These are phyloP conservation scores for Acanthamoeba polyphaga DNA, from an alignment of 208 protist genomes.

Conservation along the genomic window DNA sequence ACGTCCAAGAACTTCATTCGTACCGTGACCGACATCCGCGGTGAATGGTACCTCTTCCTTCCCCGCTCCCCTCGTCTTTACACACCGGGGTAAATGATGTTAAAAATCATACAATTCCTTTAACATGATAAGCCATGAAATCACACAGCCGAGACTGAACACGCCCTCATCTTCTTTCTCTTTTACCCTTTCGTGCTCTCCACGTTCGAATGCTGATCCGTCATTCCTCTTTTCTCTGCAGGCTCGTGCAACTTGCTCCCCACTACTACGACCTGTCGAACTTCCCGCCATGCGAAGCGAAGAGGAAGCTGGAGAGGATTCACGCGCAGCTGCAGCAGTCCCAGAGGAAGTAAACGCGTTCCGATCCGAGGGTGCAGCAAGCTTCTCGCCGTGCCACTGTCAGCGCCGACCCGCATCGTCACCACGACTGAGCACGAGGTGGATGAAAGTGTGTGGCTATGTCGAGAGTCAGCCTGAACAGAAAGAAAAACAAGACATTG, in stretches of 20 bases:
- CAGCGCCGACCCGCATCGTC: too few relatives aligned
- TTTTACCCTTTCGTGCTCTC: background rate
- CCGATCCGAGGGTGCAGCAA: too few relatives aligned
- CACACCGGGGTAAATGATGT: background rate
- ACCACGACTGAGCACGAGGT: too few relatives aligned
- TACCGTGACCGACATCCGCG: slow-evolving; percentile 96
- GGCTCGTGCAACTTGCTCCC: slow-evolving; percentile 87
- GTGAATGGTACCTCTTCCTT: slow-evolving; percentile 92
- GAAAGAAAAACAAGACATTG: too few relatives aligned
- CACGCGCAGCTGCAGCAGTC: slow-evolving; percentile 43
- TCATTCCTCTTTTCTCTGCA: background rate
- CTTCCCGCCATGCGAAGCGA: slow-evolving; percentile 90
- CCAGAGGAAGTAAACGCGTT: background rate
- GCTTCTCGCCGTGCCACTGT: too few relatives aligned
- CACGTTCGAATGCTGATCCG: background rate
- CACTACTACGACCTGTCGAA: slow-evolving; percentile 93
- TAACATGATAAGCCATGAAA: slow-evolving; percentile 19
- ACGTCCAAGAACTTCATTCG: slow-evolving; percentile 96
- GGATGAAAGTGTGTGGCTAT: too few relatives aligned
- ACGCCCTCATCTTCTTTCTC: background rate
- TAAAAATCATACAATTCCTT: slow-evolving; percentile 8
- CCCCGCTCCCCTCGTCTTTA: background rate
- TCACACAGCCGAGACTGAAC: background rate
- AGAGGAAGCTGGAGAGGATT: slow-evolving; percentile 82
- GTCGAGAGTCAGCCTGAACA: too few relatives aligned